A percentile compares a stretch with the other conserved stretches of the same genome.
Evolutionary conservation across 345 rosid species (phyloP).

Genomic region (Balakata baccata): DNA sequence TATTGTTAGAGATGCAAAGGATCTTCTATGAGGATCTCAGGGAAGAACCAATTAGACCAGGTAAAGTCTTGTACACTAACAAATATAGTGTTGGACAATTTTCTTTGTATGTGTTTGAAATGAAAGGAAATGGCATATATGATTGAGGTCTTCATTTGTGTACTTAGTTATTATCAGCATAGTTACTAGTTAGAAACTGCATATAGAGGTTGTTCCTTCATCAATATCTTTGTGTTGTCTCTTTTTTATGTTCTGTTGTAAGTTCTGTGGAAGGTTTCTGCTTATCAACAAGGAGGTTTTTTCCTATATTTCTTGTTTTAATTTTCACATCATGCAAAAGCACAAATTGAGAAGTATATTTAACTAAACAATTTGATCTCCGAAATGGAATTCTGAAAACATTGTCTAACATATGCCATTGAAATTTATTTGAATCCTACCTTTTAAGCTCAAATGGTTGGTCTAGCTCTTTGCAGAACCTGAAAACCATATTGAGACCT

Average conservation of each 20-base stretch:
- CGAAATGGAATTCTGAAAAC: neutral
- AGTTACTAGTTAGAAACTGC: neutral
- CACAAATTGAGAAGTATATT: neutral
- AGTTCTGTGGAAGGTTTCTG: neutral
- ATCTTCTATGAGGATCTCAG: constrained; percentile 75
- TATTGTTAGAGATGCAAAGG: constrained; percentile 80
- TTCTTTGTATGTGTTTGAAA: neutral
- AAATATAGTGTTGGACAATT: neutral
- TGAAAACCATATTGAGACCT: constrained; percentile 36
- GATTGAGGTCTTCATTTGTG: neutral
- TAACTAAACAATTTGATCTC: neutral
- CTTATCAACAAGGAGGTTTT: neutral
- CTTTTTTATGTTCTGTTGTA: neutral
- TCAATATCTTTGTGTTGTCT: neutral
- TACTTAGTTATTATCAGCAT: neutral
- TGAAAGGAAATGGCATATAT: neutral
- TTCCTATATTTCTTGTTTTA: neutral
- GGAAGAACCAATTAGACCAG: constrained; percentile 33
- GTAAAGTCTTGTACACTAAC: constrained; percentile 25
- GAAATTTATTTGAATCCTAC: constrained; percentile 7
- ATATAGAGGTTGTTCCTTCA: neutral
- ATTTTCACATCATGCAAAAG: neutral
- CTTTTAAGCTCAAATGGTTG: constrained; percentile 28
- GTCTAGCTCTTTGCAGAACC: constrained; percentile 38
- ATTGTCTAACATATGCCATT: neutral